Evolutionary conservation across 805 yeast species (phyloP), one percentile per base, ranked within the genome.

Genomic region (Candida michaelii): DNA sequence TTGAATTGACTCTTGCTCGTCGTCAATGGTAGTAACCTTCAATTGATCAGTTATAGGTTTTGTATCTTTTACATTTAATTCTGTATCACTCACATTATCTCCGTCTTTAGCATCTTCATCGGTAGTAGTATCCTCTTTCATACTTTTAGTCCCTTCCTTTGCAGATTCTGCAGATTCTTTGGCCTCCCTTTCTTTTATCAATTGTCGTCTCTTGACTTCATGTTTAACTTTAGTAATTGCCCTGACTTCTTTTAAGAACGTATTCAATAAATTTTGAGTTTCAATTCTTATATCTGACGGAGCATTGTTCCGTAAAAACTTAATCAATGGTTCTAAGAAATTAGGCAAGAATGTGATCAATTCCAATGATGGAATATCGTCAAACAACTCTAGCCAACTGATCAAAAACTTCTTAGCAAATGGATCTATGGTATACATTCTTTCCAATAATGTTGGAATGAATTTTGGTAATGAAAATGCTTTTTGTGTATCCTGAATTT

Each of bases 381-480:
- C 93, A 37, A 93, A 71, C n/a, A 93, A 76, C 49, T 89, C 85
- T 36, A 93, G 74, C 99, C 99, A 93, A 39, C 95, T 87, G 10
- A 93, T 91, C 43, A 93, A 68, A 55, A 93, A 93, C 67, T 89
- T 84, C 50, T 97, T 76, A 0, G 97, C 89, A 56, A 85, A 87
- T 1, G 98, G 97, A 54, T 93, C 95, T 24, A 88, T 84, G 1
- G 93, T 90, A 56, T 88, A 88, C 65, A 93, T 88, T 50, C 98
- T 73, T 60, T 93, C 99, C 48, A 85, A 80, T 33, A 93, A 65
- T n/a, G 95, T 70, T 0, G 98, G 98, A 29, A 93, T 87, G 63
- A 93, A 93, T 54, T 85, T 84, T 0, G 88, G 84, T 30, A 93
- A 66, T 5, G 93, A 84, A 56, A 91, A 91, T 0, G 96, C 95